phyloP scores from a whole-genome alignment of 2,329 filamentous ascomycete species.

The Nigrograna mackinnonii region DNA sequence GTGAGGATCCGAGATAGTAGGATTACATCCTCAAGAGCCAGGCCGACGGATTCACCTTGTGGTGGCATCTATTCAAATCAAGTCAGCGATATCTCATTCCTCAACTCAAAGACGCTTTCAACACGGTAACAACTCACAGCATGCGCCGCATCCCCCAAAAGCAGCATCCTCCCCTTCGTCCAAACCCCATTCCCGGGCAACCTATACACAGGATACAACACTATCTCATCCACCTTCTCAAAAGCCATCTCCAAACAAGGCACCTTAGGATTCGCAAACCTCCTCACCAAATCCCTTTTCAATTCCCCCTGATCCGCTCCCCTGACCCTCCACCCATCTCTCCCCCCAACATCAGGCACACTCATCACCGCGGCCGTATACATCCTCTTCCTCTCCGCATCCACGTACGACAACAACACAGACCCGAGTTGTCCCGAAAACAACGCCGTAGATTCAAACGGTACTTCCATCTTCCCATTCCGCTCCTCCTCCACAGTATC shows the following conservation, averaged over 20 bases:
- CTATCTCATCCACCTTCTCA: conserved; percentile 40
- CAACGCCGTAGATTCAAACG: conserved; percentile 45
- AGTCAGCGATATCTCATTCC: too few species aligned
- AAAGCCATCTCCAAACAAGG: conserved; percentile 44
- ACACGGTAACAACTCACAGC: conserved; percentile 37
- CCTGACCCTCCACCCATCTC: conserved; percentile 39
- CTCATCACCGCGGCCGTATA: conserved; percentile 46
- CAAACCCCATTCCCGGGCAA: conserved; percentile 43
- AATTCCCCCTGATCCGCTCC: conserved; percentile 38
- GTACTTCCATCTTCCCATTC: conserved; percentile 16
- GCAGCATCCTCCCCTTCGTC: conserved; percentile 43
- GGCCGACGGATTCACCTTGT: conserved; percentile 49
- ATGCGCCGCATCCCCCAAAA: conserved; percentile 53
- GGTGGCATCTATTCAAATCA: conserved; percentile 58
- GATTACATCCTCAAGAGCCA: conserved; percentile 50
- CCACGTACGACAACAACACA: conserved; percentile 44
- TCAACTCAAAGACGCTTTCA: not conserved
- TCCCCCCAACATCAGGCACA: conserved; percentile 33
- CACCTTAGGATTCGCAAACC: conserved; percentile 40
- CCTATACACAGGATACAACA: conserved; percentile 50
- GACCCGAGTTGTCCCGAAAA: conserved; percentile 44
- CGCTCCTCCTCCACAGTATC: not conserved
- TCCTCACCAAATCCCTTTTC: conserved; percentile 36
- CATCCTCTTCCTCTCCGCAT: conserved; percentile 35
- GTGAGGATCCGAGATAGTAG: too few species aligned